Base-by-base conservation (phyloP, 345 rosid genomes). In the Lenwebbia sp. region DNA sequence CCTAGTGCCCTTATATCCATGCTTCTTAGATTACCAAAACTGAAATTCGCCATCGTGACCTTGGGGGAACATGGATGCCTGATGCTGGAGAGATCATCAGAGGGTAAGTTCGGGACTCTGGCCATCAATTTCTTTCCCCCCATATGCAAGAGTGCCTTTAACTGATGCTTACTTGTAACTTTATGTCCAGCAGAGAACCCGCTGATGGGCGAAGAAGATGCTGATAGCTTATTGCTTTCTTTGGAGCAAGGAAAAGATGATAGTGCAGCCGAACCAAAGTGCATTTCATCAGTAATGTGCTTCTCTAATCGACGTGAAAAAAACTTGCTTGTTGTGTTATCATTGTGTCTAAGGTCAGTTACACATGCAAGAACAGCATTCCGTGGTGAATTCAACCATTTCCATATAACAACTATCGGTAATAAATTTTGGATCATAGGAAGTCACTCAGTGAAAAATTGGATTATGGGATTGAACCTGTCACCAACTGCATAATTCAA, bases 1-100 rank as follows among this genome's bases (percentile, higher is more conserved):
- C 91, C 98, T 47, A 91, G 89, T 87, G 95, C 98, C 50, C 99
- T 96, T 85, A 88, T 94, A 87, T 94, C 95, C 88, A 92, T 96
- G 95, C 92, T 95, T 88, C 87, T 93, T 88, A 92, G 88, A 89
- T 89, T 96, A 90, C 98, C 97, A 9, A 93, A 92, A 65, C 41
- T 96, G 60, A 93, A 93, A 90, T 95, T 95, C 86, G 98, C 94
- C 85, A 92, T 95, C 83, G 95, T 93, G 85, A 96, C 99, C 84
- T 91, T 95, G 90, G 98, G 99, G 83, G 98, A 91, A 87, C 92
- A 92, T 56, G 99, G 99, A 88, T 95, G 98, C 89, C 86, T 96
- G 91, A 95, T 95, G 99, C 88, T 96, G 54, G 91, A 95, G 89
- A 92, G 99, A 93, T 90, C 85, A 83, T 85, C 90, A 86, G 41